Conservation (phyloP, 1,139 yeast species). For the Candida labiduridarum region DNA sequence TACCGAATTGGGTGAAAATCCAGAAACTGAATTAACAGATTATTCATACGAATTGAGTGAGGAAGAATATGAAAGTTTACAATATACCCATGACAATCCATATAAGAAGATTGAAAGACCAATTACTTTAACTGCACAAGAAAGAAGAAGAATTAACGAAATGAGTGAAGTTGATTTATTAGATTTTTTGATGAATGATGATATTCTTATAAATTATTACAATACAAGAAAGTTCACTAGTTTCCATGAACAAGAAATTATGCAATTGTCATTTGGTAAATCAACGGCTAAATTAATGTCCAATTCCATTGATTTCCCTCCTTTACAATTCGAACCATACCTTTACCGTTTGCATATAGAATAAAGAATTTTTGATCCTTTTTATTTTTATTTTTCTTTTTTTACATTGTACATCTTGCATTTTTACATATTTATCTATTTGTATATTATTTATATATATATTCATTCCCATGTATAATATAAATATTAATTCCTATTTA, state of each 20-base stretch:
- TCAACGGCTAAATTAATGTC: constrained; percentile 28
- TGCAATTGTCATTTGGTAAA: constrained; percentile 33
- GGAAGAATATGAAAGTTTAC: constrained; percentile 22
- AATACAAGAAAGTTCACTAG: constrained; percentile 33
- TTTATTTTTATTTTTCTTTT: not conserved
- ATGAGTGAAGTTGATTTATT: constrained; percentile 28
- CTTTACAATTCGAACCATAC: constrained; percentile 37
- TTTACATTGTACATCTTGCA: too few relatives aligned
- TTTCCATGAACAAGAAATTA: constrained; percentile 40
- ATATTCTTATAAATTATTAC: constrained; percentile 32
- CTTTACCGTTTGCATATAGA: constrained; percentile 1
- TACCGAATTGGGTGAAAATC: constrained; percentile 18
- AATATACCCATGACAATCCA: constrained; percentile 18
- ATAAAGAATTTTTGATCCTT: not conserved
- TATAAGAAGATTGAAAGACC: constrained; percentile 11
- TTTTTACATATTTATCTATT: too few relatives aligned
- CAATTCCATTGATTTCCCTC: constrained; percentile 31
- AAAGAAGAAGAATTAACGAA: constrained; percentile 22
- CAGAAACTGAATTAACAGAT: constrained; percentile 14
- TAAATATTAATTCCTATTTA: too few relatives aligned
- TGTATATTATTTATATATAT: not conserved
- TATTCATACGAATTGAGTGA: constrained; percentile 23
- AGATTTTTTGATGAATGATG: constrained; percentile 36
- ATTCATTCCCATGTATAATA: not conserved
- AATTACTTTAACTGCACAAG: constrained; percentile 21